Evolutionary conservation across 768 basidiomycete genomes (phyloP).

Genomic region (Psilocybe tampanensis): DNA sequence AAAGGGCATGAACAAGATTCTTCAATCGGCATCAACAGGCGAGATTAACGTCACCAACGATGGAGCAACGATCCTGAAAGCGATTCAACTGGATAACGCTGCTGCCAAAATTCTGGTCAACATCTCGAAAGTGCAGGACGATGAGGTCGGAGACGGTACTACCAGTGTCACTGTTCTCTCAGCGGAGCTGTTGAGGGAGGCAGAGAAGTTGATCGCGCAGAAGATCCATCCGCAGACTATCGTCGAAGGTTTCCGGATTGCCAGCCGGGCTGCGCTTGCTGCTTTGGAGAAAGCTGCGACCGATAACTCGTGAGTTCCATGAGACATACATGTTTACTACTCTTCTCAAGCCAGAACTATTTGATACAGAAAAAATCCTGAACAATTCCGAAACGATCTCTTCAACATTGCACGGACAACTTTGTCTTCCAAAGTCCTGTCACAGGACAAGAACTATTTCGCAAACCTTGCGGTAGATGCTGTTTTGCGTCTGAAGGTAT

Average conservation of each 20-base stretch:
- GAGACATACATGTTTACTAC: not conserved
- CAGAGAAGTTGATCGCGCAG: constrained; percentile 88
- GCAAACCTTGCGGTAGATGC: constrained; percentile 97
- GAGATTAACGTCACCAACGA: constrained; percentile 98
- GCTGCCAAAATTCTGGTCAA: constrained; percentile 99
- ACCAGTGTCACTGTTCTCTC: constrained; percentile 92
- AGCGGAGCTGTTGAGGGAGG: constrained; percentile 89
- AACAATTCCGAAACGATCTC: constrained; percentile 83
- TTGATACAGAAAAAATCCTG: constrained; percentile 61
- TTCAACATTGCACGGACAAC: constrained; percentile 98
- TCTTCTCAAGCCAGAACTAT: not conserved
- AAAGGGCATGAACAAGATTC: constrained; percentile 99
- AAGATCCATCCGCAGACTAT: constrained; percentile 99
- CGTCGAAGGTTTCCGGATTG: constrained; percentile 94
- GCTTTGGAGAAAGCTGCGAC: constrained; percentile 83
- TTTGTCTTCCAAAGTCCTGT: constrained; percentile 91
- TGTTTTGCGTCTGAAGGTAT: constrained; percentile 85
- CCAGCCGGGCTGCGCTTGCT: constrained; percentile 78
- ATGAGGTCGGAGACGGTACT: constrained; percentile 97
- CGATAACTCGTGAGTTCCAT: constrained; percentile 75
- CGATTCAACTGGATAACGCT: constrained; percentile 96
- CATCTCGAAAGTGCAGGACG: constrained; percentile 99
- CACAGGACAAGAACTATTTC: constrained; percentile 98
- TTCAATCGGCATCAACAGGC: constrained; percentile 87
- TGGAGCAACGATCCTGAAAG: constrained; percentile 97